These are phyloP conservation scores for Eutrema japonicum DNA, from an alignment of 345 rosid species.

Conservation along the genomic window DNA sequence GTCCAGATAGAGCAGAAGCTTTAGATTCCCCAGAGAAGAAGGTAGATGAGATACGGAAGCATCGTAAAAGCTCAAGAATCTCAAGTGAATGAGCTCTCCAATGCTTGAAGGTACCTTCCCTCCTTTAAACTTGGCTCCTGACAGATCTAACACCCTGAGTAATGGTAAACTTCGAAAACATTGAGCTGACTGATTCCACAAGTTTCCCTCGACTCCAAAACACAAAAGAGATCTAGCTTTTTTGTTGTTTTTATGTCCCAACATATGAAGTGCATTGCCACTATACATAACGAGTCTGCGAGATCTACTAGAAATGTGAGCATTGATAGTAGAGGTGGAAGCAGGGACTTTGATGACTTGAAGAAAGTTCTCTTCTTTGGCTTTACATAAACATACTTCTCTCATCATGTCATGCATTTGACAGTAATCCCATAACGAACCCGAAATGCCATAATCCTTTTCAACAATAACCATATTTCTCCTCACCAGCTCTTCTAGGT, in stretches of 20 bases:
- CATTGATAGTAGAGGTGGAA: constrained; percentile 2
- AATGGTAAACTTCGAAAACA: constrained; percentile 21
- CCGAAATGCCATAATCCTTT: background rate
- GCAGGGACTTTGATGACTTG: no score
- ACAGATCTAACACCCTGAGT: constrained; percentile 17
- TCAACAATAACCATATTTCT: constrained; percentile 7
- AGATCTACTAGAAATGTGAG: background rate
- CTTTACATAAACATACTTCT: no score
- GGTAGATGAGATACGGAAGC: background rate
- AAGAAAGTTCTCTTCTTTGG: no score
- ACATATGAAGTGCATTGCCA: background rate
- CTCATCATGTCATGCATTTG: background rate
- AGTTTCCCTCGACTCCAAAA: background rate
- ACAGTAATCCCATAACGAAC: background rate
- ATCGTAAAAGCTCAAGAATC: background rate
- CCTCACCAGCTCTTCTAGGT: constrained; percentile 19
- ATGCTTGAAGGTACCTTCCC: constrained; percentile 36
- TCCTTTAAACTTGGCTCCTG: background rate
- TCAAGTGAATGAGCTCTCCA: constrained; percentile 43
- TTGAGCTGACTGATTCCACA: background rate
- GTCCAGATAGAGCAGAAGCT: background rate
- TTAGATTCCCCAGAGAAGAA: background rate
- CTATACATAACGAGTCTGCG: background rate
- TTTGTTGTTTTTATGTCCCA: background rate
- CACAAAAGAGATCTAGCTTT: background rate